Percentiles rank a stretch among this genome's conserved stretches.
Evolutionary conservation across 1,284 basidiomycete species (phyloP).

Genomic region (Rhodotorula glutinis): DNA sequence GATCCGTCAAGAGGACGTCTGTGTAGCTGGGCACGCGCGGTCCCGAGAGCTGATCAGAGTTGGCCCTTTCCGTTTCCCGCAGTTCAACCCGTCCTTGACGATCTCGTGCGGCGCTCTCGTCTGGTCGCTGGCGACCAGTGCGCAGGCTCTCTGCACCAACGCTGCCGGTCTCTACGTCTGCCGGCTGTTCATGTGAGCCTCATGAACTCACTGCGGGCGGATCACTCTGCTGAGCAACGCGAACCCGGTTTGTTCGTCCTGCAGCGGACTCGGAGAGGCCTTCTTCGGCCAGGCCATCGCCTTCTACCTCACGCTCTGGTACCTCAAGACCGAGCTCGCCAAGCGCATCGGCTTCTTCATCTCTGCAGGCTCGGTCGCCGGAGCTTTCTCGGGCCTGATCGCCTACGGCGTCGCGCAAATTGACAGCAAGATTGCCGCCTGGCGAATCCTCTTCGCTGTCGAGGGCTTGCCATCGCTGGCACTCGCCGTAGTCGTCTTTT

Average conservation of each 20-base stretch:
- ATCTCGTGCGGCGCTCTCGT: conserved; percentile 50
- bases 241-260: conserved; percentile 21
- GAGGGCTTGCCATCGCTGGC: conserved; percentile 67
- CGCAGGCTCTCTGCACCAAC: conserved; percentile 48
- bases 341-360: conserved; percentile 53
- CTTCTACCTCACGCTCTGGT: conserved; percentile 44
- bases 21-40: too few species aligned
- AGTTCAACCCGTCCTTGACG: conserved; percentile 45
- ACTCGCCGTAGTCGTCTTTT: conserved; percentile 63
- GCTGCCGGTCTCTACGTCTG: conserved; percentile 48
- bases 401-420: conserved; percentile 49
- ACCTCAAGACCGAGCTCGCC: conserved; percentile 51
- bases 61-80: too few species aligned
- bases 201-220: neutral
- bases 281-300: conserved; percentile 49
- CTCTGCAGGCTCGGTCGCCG: conserved; percentile 50
- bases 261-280: conserved; percentile 49
- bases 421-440: conserved; percentile 40
- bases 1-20: too few species aligned
- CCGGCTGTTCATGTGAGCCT: conserved; percentile 40
- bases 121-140: conserved; percentile 51
- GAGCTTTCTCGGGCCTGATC: conserved; percentile 50
- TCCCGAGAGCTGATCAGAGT: too few species aligned
- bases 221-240: too few species aligned
- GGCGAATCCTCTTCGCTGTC: conserved; percentile 61